Evolutionary conservation across 805 yeast genomes (phyloP).

Genomic region (Candida boleticola): DNA sequence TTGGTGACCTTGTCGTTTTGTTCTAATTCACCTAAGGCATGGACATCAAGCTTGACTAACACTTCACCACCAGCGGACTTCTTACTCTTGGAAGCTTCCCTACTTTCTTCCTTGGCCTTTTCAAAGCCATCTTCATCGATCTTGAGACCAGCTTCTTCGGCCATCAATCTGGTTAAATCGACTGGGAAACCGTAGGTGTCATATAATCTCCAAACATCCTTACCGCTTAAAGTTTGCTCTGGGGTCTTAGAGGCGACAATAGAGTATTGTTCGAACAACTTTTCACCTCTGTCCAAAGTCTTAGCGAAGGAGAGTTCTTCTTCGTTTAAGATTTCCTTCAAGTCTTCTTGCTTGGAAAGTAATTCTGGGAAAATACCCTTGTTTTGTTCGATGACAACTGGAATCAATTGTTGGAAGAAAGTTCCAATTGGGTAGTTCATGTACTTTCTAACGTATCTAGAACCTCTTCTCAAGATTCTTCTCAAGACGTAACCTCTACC

Average conservation of each 20-base stretch:
- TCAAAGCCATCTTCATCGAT: conserved; percentile 93
- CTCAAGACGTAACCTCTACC: conserved; percentile 98
- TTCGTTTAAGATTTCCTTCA: conserved; percentile 89
- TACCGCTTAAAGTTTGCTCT: conserved; percentile 78
- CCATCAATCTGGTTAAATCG: conserved; percentile 96
- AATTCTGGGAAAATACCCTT: conserved; percentile 90
- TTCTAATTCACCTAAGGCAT: conserved; percentile 73
- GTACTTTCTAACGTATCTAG: conserved; percentile 94
- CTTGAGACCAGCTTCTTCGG: conserved; percentile 92
- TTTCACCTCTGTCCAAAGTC: conserved; percentile 97
- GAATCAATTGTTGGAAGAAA: conserved; percentile 89
- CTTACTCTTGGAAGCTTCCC: conserved; percentile 93
- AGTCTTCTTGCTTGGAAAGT: conserved; percentile 62
- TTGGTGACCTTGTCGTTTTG: conserved; percentile 55
- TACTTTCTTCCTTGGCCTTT: conserved; percentile 81
- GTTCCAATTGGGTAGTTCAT: conserved; percentile 93
- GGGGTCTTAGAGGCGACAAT: conserved; percentile 73
- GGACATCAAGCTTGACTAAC: conserved; percentile 84
- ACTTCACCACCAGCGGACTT: conserved; percentile 57
- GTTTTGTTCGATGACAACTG: conserved; percentile 88
- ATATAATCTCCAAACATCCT: conserved; percentile 96
- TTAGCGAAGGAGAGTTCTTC: conserved; percentile 95
- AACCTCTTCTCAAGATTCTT: conserved; percentile 96
- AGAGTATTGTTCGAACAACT: conserved; percentile 91
- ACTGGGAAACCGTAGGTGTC: conserved; percentile 99